Evolutionary conservation across 306 rosid species (phyloP).

Genomic region (Abrus precatorius): DNA sequence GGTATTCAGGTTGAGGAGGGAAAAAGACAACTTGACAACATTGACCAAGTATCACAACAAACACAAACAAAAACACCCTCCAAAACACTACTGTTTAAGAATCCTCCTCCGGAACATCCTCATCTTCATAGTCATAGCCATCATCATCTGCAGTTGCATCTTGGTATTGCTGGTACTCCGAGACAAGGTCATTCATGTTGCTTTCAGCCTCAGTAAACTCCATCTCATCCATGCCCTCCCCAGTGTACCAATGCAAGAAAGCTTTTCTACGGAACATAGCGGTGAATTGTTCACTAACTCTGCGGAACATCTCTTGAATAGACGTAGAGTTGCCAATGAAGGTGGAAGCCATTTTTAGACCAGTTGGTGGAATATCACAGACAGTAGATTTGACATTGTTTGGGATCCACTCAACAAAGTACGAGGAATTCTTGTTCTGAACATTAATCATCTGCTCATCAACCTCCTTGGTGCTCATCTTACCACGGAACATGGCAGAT

Average conservation of each 20-base stretch:
- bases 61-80: conserved; percentile 25
- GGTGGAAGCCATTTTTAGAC: conserved; percentile 66
- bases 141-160: conserved; percentile 72
- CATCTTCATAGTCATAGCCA: conserved; percentile 59
- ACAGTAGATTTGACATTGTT: conserved; percentile 66
- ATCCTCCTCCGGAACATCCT: conserved; percentile 59
- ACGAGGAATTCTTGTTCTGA: conserved; percentile 68
- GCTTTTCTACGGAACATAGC: conserved; percentile 69
- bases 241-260: conserved; percentile 75
- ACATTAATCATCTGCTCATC: conserved; percentile 67
- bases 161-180: conserved; percentile 71
- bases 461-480: too few relatives aligned
- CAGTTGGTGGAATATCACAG: conserved; percentile 68
- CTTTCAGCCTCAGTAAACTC: conserved; percentile 40
- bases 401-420: conserved; percentile 72
- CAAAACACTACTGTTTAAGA: conserved; percentile 35
- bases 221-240: conserved; percentile 77
- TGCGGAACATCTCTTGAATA: conserved; percentile 67
- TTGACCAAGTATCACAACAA: conserved; percentile 39
- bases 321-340: conserved; percentile 70
- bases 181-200: conserved; percentile 70
- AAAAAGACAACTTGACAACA: conserved; percentile 46
- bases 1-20: conserved; percentile 53
- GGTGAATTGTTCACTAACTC: conserved; percentile 69
- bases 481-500: too few relatives aligned